Evolutionary conservation across 768 basidiomycete genomes (phyloP), one percentile per base, ranked within the genome.

Genomic region (Rhodotorula sphaerocarpa): DNA sequence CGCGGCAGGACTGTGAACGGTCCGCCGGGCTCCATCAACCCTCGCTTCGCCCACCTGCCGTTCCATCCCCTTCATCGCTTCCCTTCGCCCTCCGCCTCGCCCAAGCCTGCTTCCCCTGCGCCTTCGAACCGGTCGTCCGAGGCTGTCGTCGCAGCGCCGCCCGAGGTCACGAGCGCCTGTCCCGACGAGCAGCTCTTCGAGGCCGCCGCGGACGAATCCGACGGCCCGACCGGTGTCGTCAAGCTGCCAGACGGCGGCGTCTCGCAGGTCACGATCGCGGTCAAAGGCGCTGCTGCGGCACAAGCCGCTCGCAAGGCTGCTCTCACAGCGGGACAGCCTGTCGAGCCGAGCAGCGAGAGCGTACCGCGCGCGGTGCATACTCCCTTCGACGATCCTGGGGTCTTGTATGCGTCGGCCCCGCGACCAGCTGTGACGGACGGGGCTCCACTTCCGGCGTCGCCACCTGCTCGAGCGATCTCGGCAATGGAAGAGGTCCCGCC

Each of bases 1-100:
- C 25, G 33, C 16, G 12, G 44, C 23, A 12, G 43, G 23, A 6
- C 2, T 28, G 28, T 51, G 46, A 43, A 31, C 25, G 60, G 60
- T 5, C 54, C 61, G 21, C 62, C 59, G 6, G 61, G 66, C 7
- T 33, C 61, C 1, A 57, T 67, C 59, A 67, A 67, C 59, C 66
- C 66, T 20, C 58, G 58, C 41, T 67, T 45, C 55, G 66, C 66
- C 0, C 55, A 63, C 41, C 55, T 63, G 1, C 66, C 66, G 10
- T 67, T 67, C 66, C 66, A 67, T 47, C 66, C 66, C 0, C 51
- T 48, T 10, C 62, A 67, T 46, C 66, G 66, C 28, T 67, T 61
- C 62, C 66, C 62, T 12, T 27, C 50, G 9, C 27, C 28, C 27
- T 16, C 53, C 28, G 14, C 27, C 20, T 5, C 20, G 3, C 28